Evolutionary conservation across 2,329 filamentous ascomycete genomes (phyloP), one percentile per base, ranked within the genome.

Genomic region (Colletotrichum abscissum): DNA sequence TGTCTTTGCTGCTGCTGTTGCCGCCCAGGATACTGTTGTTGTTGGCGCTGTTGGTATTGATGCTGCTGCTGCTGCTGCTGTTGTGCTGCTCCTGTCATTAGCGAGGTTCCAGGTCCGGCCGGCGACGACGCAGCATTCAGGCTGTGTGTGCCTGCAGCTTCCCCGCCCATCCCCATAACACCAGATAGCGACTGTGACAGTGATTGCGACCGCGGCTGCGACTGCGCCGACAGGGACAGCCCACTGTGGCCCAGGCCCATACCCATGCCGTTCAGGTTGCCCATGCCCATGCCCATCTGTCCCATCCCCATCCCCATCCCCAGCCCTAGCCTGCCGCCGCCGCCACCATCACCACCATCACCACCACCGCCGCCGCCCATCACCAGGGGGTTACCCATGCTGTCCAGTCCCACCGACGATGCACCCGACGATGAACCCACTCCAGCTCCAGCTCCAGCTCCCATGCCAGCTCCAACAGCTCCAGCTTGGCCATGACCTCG

Each of bases 121-220:
- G 42, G 19, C 42, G 42, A 49, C 42, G 42, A 49, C 42, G 42
- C 42, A 49, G 42, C 42, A 49, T 9, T 49, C 42, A 49, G 42
- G 38, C 35, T 22, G 46, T 28, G 30, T 22, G 22, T 35, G 42
- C 35, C 54, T 66, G 62, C 62, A 57, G 63, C 33, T 57, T 72
- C 67, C 67, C 70, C 70, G 46, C 59, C 56, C 55, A 42, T 42
- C 38, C 38, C 38, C 38, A 42, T 42, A 42, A 42, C 38, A 42
- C 38, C 38, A 42, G 67, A 64, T 28, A 62, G 67, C 60, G 60
- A 65, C 12, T 63, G 58, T 28, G 69, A 58, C 58, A 38, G 62
- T 28, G 62, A 68, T 30, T 75, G 73, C 49, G 59, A 63, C 59
- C 72, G 76, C 62, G 64, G 64, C 24, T 49, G 60, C 19, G 75